Percentiles rank a stretch among this genome's conserved stretches.
Conservation (phyloP, 208 protist species). For the Trichomonas vaginalis region DNA sequence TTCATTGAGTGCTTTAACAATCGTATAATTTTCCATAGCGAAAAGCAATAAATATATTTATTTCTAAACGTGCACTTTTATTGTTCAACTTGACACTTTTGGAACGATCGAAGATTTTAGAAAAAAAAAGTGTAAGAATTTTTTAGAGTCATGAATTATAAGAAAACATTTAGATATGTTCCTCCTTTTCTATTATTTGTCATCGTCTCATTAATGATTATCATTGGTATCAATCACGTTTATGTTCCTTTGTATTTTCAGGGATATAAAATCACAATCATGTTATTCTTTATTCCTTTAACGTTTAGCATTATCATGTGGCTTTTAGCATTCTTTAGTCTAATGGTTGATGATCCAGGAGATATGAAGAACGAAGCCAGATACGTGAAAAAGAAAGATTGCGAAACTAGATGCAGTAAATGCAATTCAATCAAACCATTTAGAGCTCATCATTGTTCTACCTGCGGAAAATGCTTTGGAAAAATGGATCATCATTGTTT, state of each 20-base stretch:
- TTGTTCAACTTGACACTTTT: too few relatives aligned
- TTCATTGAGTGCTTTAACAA: background rate
- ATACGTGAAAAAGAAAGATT: background rate
- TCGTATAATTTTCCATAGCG: background rate
- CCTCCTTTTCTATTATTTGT: background rate
- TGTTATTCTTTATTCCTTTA: background rate
- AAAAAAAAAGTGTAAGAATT: too few relatives aligned
- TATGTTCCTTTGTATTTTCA: background rate
- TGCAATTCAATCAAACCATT: background rate
- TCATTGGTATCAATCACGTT: background rate
- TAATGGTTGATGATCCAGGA: background rate
- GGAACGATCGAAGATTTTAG: too few relatives aligned
- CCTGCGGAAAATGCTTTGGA: background rate
- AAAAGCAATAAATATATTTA: too few relatives aligned
- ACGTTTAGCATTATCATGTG: background rate
- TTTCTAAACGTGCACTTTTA: background rate
- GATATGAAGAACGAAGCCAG: background rate
- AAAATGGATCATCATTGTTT: slow-evolving; percentile 19
- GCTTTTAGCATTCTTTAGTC: background rate
- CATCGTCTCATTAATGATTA: background rate
- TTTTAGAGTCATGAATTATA: background rate
- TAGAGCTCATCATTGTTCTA: background rate
- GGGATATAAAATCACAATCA: background rate
- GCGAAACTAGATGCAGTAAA: background rate
- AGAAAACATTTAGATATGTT: background rate